These are phyloP conservation scores for Schizochytrium sp. DNA, from an alignment of 108 stramenopile species.

Conservation along the genomic window DNA sequence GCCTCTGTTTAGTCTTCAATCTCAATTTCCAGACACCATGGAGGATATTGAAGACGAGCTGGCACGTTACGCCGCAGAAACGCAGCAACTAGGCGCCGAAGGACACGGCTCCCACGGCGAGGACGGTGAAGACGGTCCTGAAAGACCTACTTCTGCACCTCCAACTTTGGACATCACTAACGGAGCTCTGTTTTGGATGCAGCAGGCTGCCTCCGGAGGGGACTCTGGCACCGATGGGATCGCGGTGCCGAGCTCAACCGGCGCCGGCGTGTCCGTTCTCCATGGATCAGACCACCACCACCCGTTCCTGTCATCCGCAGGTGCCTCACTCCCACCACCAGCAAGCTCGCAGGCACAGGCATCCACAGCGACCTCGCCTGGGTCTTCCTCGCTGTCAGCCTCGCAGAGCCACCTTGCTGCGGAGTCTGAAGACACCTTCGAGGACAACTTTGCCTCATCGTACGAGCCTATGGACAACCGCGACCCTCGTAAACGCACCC, in stretches of 20 bases:
- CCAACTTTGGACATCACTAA: conserved; percentile 37
- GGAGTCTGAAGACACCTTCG: conserved; percentile 12
- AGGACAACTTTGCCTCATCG: conserved; percentile 46
- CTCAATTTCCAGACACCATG: background rate
- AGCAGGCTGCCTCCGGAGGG: background rate
- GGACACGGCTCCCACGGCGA: background rate
- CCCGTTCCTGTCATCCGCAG: too few species aligned
- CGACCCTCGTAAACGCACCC: conserved; percentile 43
- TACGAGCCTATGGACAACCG: conserved; percentile 33
- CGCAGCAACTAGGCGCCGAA: background rate
- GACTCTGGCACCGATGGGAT: too few species aligned
- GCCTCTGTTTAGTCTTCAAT: background rate
- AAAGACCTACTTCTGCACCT: conserved; percentile 35
- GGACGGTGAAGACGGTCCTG: background rate
- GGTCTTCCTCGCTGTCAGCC: background rate
- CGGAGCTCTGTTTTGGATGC: conserved; percentile 19
- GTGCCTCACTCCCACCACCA: too few species aligned
- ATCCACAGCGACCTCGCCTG: too few species aligned
- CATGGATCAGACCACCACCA: too few species aligned
- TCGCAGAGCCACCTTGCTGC: conserved; percentile 21
- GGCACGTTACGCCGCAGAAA: conserved; percentile 28
- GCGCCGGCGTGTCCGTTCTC: too few species aligned
- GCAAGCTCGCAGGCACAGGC: too few species aligned
- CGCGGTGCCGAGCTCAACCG: too few species aligned
- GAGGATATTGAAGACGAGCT: conserved; percentile 23